A percentile compares a stretch with the other conserved stretches of the same genome.
Evolutionary conservation across 73 alveolate species (phyloP).

Genomic region (Paramecium bursaria): DNA sequence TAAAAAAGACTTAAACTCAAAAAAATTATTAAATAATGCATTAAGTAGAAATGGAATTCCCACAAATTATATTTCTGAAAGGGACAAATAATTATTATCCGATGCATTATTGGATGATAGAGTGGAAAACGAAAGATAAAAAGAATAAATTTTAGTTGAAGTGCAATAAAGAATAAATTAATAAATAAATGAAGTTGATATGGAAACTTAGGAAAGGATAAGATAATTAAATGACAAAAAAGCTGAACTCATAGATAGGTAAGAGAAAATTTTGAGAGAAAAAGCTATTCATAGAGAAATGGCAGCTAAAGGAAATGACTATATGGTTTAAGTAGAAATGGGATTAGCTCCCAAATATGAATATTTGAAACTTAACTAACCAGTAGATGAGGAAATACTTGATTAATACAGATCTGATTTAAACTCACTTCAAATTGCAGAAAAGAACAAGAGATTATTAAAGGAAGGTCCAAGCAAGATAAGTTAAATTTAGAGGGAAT

Average conservation of each 20-base stretch:
- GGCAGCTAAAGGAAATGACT: slow-evolving; percentile 77
- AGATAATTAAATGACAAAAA: slow-evolving; percentile 68
- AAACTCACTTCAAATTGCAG: background rate
- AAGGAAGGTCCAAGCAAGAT: slow-evolving; percentile 17
- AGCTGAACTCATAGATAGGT: slow-evolving; percentile 72
- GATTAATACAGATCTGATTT: slow-evolving; percentile 39
- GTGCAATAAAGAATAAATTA: slow-evolving; percentile 73
- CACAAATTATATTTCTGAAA: slow-evolving; percentile 65
- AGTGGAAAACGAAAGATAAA: slow-evolving; percentile 66
- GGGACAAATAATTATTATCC: slow-evolving; percentile 74
- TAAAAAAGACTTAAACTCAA: slow-evolving; percentile 68
- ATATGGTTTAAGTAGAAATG: slow-evolving; percentile 76
- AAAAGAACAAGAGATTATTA: slow-evolving; percentile 60
- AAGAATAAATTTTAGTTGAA: slow-evolving; percentile 76
- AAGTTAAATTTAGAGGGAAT: background rate
- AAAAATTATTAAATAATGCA: slow-evolving; percentile 74
- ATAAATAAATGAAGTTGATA: slow-evolving; percentile 72
- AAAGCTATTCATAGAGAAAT: slow-evolving; percentile 75
- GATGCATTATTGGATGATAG: slow-evolving; percentile 72
- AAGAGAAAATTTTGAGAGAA: slow-evolving; percentile 74
- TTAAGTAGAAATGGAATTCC: slow-evolving; percentile 71
- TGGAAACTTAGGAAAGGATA: slow-evolving; percentile 72
- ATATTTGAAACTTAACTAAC: slow-evolving; percentile 70
- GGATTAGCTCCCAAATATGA: slow-evolving; percentile 88
- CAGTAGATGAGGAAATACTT: slow-evolving; percentile 59